A percentile compares a stretch with the other conserved stretches of the same genome.
Evolutionary conservation across 1,284 basidiomycete genomes (phyloP).

Genomic region (Malassezia obtusa): DNA sequence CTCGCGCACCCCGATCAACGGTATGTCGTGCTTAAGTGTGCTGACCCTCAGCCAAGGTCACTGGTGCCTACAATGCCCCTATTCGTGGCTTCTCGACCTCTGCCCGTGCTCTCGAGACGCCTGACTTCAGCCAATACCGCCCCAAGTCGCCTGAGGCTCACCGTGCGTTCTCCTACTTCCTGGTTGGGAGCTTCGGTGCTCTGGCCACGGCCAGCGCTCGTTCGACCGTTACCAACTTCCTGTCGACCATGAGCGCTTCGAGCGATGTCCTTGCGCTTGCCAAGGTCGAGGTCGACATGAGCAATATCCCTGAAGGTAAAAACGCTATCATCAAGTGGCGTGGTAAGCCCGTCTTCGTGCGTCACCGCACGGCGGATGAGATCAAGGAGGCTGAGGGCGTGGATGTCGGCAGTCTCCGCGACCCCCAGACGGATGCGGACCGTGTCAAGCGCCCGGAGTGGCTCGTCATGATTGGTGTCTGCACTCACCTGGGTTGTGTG

Average conservation of each 20-base stretch:
- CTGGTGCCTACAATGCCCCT: constrained; percentile 1
- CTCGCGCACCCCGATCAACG: constrained; percentile 60
- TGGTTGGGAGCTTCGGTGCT: constrained; percentile 91
- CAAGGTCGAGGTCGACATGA: constrained; percentile 91
- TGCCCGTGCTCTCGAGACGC: constrained; percentile 48
- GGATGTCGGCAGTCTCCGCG: constrained; percentile 78
- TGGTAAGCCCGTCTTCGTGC: constrained; percentile 98
- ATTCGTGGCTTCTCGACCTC: constrained; percentile 39
- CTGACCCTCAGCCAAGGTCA: constrained; percentile 12
- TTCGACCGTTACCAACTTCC: constrained; percentile 84
- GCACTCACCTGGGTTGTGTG: constrained; percentile 98
- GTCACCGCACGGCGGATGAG: constrained; percentile 85
- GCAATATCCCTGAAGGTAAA: constrained; percentile 89
- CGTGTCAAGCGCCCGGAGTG: constrained; percentile 92
- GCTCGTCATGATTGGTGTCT: constrained; percentile 59
- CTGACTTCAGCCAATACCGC: constrained; percentile 78
- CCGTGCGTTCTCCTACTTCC: constrained; percentile 86
- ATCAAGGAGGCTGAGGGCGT: constrained; percentile 81
- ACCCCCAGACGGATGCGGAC: constrained; percentile 80
- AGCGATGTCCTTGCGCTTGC: constrained; percentile 96
- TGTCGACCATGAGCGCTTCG: constrained; percentile 90
- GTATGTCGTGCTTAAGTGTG: constrained; percentile 52
- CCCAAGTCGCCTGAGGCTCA: constrained; percentile 60
- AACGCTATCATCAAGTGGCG: constrained; percentile 60
- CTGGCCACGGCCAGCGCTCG: constrained; percentile 89